Evolutionary conservation across 768 basidiomycete genomes (phyloP), one percentile per base, ranked within the genome.

Genomic region (Leucosporidium yakuticum): DNA sequence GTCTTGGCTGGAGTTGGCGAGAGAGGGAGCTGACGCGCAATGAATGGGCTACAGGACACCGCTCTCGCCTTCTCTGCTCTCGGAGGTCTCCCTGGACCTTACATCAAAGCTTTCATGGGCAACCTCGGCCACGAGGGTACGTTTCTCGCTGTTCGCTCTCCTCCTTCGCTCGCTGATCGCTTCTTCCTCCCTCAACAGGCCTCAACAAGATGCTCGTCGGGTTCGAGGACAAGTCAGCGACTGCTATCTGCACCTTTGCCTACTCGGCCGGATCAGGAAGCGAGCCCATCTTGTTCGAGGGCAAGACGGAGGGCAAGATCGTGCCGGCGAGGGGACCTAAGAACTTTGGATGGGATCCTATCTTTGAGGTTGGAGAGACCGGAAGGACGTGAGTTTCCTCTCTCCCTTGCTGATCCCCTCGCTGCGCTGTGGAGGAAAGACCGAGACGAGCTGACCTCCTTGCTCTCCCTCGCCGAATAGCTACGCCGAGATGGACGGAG

Each of bases 221-320:
- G 17, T 97, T 97, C 76, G 80, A 83, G 0, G 88, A 85, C 1
- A 89, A 84, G 65, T 85, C 83, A 19, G 96, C 96, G 0, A 88
- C 88, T 75, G 94, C 95, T 0, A 81, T 97, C 11, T 98, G 95
- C 79, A 98, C 96, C 2, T 98, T 98, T 74, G 95, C 94, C 9
- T 98, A 96, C 77, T 89, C 88, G 49, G 81, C 87, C 0, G 91
- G 92, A 0, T 91, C 93, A 31, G 86, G 85, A 77, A 69, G 84
- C 3, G 87, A 91, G 66, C 90, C 91, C 0, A 80, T 93, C 58
- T 78, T 90, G 14, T 90, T 90, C 65, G 94, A 96, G 75, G 95
- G 95, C 0, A 82, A 84, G 17, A 96, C 93, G 1, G 86, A 91
- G 31, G 95, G 95, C 3, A 83, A 79, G n/a, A 93, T 98, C 69